These are phyloP conservation scores for Monilinia aucupariae DNA, from an alignment of 2,329 filamentous ascomycete genomes.

Conservation along the genomic window DNA sequence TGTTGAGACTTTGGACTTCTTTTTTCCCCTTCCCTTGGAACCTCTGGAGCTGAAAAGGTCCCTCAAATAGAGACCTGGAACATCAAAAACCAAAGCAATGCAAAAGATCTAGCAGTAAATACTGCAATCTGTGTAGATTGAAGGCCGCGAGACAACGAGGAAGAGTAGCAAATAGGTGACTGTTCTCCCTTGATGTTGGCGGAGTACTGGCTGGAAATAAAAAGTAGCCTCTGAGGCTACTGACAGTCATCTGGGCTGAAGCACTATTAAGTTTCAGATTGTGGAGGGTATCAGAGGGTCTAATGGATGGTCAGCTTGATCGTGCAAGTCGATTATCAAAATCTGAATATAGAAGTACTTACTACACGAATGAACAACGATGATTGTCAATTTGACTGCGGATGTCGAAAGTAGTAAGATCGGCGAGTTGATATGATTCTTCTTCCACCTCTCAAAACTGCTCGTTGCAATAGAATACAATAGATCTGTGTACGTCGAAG, in stretches of 20 bases:
- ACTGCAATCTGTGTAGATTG: neutral
- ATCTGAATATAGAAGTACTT: neutral
- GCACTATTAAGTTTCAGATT: neutral
- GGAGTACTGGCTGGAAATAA: too few relatives aligned
- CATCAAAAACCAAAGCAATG: neutral
- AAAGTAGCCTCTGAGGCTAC: neutral
- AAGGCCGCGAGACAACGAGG: neutral
- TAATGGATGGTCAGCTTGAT: neutral
- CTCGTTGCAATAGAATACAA: too few relatives aligned
- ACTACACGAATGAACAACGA: neutral
- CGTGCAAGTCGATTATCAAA: too few relatives aligned
- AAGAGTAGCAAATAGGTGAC: rapidly evolving
- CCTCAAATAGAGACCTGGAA: too few relatives aligned
- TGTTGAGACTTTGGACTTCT: neutral
- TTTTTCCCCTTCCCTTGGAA: neutral
- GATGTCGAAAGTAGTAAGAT: neutral
- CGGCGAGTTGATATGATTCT: neutral
- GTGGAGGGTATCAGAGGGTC: rapidly evolving
- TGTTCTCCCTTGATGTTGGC: neutral
- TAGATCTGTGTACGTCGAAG: too few relatives aligned
- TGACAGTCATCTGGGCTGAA: neutral
- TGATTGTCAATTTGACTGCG: neutral
- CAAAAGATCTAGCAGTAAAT: too few relatives aligned
- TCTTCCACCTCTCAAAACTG: neutral
- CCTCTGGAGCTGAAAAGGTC: too few relatives aligned